These are phyloP conservation scores for Amylocystis lapponica DNA, from an alignment of 768 basidiomycete species.

Conservation along the genomic window DNA sequence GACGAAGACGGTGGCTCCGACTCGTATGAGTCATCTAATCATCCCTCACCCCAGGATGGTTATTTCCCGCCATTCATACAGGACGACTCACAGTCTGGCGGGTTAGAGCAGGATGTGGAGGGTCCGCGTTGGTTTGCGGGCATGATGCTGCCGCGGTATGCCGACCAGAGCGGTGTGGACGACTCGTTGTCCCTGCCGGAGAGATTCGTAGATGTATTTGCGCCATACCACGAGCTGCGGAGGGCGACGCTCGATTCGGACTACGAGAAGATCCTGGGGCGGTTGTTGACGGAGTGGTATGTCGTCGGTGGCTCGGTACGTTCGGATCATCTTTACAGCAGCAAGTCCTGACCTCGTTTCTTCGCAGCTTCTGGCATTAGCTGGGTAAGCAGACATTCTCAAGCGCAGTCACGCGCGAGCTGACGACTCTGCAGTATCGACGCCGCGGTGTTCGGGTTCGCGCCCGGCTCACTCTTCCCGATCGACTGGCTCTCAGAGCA, in stretches of 20 bases:
- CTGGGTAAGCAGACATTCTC: too few relatives aligned
- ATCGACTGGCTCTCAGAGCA: conserved; percentile 41
- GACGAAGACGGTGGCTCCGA: conserved; percentile 18
- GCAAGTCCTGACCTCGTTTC: too few relatives aligned
- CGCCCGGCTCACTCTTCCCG: conserved; percentile 41
- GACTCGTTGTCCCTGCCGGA: conserved; percentile 20
- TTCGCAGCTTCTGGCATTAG: conserved; percentile 59
- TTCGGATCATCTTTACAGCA: too few relatives aligned
- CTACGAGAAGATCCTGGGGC: conserved; percentile 42
- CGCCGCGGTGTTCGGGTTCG: conserved; percentile 60
- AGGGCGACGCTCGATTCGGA: conserved; percentile 36
- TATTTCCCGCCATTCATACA: conserved; percentile 6
- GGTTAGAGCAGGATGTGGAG: neutral
- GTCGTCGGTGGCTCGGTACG: conserved; percentile 57
- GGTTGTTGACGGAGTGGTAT: conserved; percentile 59
- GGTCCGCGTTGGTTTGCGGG: too few relatives aligned
- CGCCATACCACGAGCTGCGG: conserved; percentile 51
- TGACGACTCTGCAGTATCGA: conserved; percentile 25
- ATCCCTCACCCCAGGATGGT: conserved; percentile 7
- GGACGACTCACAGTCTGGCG: conserved; percentile 4
- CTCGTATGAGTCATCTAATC: conserved; percentile 11
- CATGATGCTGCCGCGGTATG: conserved; percentile 11
- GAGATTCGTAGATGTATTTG: conserved; percentile 38
- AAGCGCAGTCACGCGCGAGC: too few relatives aligned
- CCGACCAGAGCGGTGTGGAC: conserved; percentile 20